A percentile compares a stretch with the other conserved stretches of the same genome.
Evolutionary conservation across 2,329 filamentous ascomycete genomes (phyloP).

Genomic region (Tolypocladium guangdongense): DNA sequence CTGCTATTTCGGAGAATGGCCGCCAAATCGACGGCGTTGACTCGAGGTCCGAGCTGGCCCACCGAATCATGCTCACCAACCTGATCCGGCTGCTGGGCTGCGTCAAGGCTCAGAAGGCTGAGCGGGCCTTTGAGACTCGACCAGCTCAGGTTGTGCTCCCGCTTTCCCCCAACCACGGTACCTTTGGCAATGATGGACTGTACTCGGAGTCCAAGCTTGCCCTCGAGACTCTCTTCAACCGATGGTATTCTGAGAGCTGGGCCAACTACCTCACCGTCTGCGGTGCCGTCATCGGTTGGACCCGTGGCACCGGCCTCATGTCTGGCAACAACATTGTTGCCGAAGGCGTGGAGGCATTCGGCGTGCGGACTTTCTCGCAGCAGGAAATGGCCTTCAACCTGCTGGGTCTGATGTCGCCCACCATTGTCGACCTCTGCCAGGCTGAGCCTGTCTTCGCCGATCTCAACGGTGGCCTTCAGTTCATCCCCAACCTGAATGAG

Average conservation of each 20-base stretch:
- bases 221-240: slow-evolving; percentile 94
- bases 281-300: slow-evolving; percentile 98
- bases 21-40: slow-evolving; percentile 95
- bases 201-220: slow-evolving; percentile 98
- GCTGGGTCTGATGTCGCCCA: slow-evolving; percentile 87
- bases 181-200: slow-evolving; percentile 93
- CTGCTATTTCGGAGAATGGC: slow-evolving; percentile 94
- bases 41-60: slow-evolving; percentile 93
- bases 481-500: slow-evolving; percentile 90
- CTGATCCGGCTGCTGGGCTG: slow-evolving; percentile 79
- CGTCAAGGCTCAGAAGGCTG: slow-evolving; percentile 84
- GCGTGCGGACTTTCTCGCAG: slow-evolving; percentile 96
- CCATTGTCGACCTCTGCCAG: slow-evolving; percentile 92
- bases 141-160: slow-evolving; percentile 94
- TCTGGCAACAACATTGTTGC: slow-evolving; percentile 95
- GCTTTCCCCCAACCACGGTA: slow-evolving; percentile 94
- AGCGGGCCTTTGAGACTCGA: slow-evolving; percentile 83
- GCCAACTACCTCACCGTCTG: slow-evolving; percentile 96
- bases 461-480: slow-evolving; percentile 93
- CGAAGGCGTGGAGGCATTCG: slow-evolving; percentile 91
- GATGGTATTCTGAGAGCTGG: slow-evolving; percentile 98
- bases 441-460: slow-evolving; percentile 92
- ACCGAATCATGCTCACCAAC: slow-evolving; percentile 98
- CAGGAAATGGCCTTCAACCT: slow-evolving; percentile 99
- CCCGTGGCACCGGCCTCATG: slow-evolving; percentile 96